Evolutionary conservation across 768 basidiomycete genomes (phyloP), one percentile per base, ranked within the genome.

Genomic region (Epithele typhae): DNA sequence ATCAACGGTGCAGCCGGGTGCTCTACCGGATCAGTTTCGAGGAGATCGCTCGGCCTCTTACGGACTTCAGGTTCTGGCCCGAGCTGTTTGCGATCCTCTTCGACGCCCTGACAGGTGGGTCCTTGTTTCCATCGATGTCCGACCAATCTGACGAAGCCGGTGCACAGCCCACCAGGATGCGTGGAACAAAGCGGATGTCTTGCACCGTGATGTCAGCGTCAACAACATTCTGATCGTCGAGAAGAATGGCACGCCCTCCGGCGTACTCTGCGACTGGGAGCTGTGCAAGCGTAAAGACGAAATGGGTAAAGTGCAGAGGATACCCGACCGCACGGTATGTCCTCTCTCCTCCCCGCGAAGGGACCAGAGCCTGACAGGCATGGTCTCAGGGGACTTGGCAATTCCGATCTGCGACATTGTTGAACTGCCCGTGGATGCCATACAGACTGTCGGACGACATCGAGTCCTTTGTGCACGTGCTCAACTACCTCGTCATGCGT

Each of bases 161-260:
- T n/a, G n/a, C 15, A 21, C 24, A 46, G 45, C 37, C 2, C 45
- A 40, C 24, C 2, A 21, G 7, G 14, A 30, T 10, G 45, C 45
- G 11, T 46, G 45, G 45, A 18, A 18, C 5, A 22, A n/a, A 38
- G 45, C 37, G 7, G 17, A 21, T 6, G n/a, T 32, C 11, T 12
- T 46, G 25, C 45, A 46, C 23, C 6, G 45, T 5, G 38, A 46
- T 25, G 34, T 46, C 14, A 46, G 38, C 22, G 25, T 18, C 11
- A 19, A 18, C 15, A 46, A 39, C 21, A 46, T 46, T 37, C 12
- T 46, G 17, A 27, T 39, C n/a, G 9, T 14, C 25, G 39, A 25
- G 39, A 7, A 14, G 7, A 21, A 19, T 4, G n/a, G 37, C 14
- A 21, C n/a, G n/a, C n/a, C n/a, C n/a, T n/a, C n/a, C n/a, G 4